Evolutionary conservation across 306 rosid genomes (phyloP).

Genomic region (Cercis canadensis): DNA sequence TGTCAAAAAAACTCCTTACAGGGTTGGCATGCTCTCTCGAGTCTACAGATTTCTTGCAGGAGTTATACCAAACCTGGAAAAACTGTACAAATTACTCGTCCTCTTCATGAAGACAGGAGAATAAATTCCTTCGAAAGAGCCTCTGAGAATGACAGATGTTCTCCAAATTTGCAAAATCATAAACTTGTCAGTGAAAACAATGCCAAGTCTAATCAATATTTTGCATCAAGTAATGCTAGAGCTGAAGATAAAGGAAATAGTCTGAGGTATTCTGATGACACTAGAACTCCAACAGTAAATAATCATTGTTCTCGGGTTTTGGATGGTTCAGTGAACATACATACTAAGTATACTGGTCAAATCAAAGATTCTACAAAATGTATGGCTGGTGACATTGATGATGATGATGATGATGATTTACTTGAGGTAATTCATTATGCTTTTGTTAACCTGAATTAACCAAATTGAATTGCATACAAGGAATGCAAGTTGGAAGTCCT

Average conservation of each 20-base stretch:
- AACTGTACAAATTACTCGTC: slow-evolving; percentile 42
- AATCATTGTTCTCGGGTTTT: slow-evolving; percentile 47
- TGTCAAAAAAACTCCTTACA: slow-evolving; percentile 44
- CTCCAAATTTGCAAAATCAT: slow-evolving; percentile 27
- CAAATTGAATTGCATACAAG: slow-evolving; percentile 28
- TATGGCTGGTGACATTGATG: slow-evolving; percentile 51
- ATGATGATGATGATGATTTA: slow-evolving; percentile 53
- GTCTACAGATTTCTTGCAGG: slow-evolving; percentile 64
- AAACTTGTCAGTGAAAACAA: slow-evolving; percentile 31
- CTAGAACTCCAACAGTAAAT: slow-evolving; percentile 45
- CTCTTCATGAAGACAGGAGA: slow-evolving; percentile 42
- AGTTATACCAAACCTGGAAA: slow-evolving; percentile 72
- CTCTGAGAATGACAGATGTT: slow-evolving; percentile 36
- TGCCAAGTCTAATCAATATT: slow-evolving; percentile 37
- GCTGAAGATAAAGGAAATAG: slow-evolving; percentile 41
- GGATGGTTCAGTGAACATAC: slow-evolving; percentile 47
- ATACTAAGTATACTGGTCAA: slow-evolving; percentile 43
- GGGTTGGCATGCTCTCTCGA: slow-evolving; percentile 83
- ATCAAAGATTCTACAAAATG: slow-evolving; percentile 40
- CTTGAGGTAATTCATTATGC: slow-evolving; percentile 64
- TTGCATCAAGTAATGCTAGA: slow-evolving; percentile 38
- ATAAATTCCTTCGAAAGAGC: slow-evolving; percentile 41
- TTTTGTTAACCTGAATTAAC: slow-evolving; percentile 34
- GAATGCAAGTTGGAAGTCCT: slow-evolving; percentile 18
- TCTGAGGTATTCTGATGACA: slow-evolving; percentile 41